Conservation (phyloP, 257 asterid species). For the Solanum chilense region DNA sequence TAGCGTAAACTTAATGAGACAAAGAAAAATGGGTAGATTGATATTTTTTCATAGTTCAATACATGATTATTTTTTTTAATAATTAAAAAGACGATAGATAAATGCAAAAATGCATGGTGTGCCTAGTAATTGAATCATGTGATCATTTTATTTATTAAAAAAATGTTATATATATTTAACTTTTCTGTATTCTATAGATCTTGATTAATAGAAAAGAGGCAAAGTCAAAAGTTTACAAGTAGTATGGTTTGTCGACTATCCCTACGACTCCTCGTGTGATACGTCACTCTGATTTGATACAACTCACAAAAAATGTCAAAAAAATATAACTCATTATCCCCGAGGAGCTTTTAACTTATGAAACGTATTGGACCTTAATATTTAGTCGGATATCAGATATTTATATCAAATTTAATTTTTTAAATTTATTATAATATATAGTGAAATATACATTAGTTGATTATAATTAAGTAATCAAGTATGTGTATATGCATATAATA, state of each 20-base stretch:
- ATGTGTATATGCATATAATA: neutral
- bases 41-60: too few relatives aligned
- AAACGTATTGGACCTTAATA: neutral
- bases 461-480: neutral
- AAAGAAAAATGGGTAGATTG: neutral
- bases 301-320: neutral
- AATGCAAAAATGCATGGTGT: neutral
- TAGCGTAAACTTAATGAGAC: neutral
- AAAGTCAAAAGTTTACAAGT: neutral
- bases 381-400: neutral
- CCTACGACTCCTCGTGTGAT: neutral
- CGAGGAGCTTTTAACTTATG: neutral
- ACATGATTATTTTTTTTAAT: neutral
- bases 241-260: neutral
- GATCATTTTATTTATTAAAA: neutral
- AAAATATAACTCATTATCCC: neutral
- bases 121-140: neutral
- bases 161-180: neutral
- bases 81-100: neutral
- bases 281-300: neutral
- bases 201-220: neutral
- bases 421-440: neutral
- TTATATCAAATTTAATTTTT: neutral
- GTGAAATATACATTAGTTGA: neutral
- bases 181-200: neutral